Base-by-base conservation (phyloP, 2,329 filamentous ascomycete species). In the Diaporthe sp. region DNA sequence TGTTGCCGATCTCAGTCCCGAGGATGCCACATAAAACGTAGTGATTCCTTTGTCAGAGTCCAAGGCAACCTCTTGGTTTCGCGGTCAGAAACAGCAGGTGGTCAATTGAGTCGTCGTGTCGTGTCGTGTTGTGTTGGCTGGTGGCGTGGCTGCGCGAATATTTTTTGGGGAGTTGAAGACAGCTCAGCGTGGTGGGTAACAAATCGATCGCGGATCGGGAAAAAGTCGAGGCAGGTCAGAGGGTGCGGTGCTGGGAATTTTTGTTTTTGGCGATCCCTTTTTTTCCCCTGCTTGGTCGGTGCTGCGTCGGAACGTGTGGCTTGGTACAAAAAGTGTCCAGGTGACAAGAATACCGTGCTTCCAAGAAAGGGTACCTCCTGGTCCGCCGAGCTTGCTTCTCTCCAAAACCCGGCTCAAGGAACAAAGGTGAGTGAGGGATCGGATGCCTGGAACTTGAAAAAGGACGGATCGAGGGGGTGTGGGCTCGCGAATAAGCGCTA, bases 1-100 rank as follows among this genome's bases (percentile, higher is more conserved):
- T 82, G 80, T 82, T 78, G 78, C 78, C 76, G 77, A 77, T 74
- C 76, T 68, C 63, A 78, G 76, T 75, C 74, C 76, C 75, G 78
- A 81, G 81, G 80, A 79, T 76, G 73, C 75, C 78, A 79, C 75
- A 78, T 77, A 80, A 53, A 76, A 73, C 31, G 61, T 65, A 34
- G 65, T 25, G 71, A 25, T 53, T 42, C 58, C 47, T 72, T 58
- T 61, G 47, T 55, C 37, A 37, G 44, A 71, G 67, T 58, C 47
- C 22, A 12, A 65, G 60, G 34, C 31, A 68, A 51, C 74, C 60
- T 63, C 53, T 70, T 47, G 15, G 51, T 72, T 34, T 15, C 37
- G 53, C 74, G 80, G 68, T 77, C 72, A 75, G 78, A 75, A 78
- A 75, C 47, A 73, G 39, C 31, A 61, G 44, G 22, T 37, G 49